phyloP scores from a whole-genome alignment of 345 rosid genomes.

The Salix purpurea region DNA sequence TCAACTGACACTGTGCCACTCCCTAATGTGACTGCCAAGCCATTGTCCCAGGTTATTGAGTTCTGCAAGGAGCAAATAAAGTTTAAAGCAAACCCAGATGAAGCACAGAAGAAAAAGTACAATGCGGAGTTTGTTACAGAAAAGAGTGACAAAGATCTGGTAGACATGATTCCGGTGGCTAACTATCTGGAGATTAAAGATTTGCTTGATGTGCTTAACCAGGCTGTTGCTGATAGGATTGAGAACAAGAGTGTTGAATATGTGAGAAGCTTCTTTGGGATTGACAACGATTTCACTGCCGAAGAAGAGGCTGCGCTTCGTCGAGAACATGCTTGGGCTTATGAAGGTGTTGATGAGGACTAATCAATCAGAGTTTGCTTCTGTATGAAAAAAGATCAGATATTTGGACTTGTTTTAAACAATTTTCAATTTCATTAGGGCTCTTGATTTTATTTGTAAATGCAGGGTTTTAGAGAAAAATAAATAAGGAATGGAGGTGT shows the following conservation, averaged over 20 bases:
- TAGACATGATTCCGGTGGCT: constrained; percentile 30
- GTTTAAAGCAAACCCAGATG: background rate
- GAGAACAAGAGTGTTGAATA: constrained; percentile 40
- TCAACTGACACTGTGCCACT: constrained; percentile 11
- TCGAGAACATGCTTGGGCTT: constrained; percentile 31
- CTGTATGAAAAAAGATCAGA: background rate
- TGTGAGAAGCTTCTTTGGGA: constrained; percentile 34
- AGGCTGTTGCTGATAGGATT: constrained; percentile 29
- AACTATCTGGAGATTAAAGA: constrained; percentile 32
- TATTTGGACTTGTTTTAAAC: background rate
- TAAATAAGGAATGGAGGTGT: background rate
- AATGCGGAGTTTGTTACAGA: constrained; percentile 9
- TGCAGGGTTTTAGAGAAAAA: background rate
- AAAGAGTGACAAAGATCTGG: constrained; percentile 15
- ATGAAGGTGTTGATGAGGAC: constrained; percentile 22
- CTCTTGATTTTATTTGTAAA: background rate
- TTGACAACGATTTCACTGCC: constrained; percentile 34
- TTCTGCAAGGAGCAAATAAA: constrained; percentile 24
- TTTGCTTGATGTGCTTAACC: constrained; percentile 27
- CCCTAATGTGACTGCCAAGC: constrained; percentile 23
- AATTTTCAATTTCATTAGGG: background rate
- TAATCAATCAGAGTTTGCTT: background rate
- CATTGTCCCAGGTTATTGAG: constrained; percentile 17
- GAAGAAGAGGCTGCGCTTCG: constrained; percentile 33
- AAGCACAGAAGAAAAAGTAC: constrained; percentile 9